Evolutionary conservation across 257 asterid species (phyloP), one percentile per base, ranked within the genome.

Genomic region (Ophiorrhiza pumila): DNA sequence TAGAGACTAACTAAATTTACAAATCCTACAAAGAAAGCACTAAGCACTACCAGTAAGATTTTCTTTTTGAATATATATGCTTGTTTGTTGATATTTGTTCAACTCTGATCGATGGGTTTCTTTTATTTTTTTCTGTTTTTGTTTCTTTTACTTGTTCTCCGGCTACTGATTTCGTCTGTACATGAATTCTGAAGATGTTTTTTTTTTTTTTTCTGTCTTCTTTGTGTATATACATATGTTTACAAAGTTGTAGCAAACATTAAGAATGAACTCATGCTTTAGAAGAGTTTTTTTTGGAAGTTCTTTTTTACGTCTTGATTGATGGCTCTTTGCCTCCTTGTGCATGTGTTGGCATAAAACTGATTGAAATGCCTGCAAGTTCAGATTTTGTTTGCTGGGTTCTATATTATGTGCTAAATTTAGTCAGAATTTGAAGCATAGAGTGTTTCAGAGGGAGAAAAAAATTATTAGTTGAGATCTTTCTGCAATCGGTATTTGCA

Each of bases 291-390:
- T 57, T 55, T n/a, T 53, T 57, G 10, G 8, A 27, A 23, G 1
- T 59, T 27, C n/a, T 31, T 59, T 13, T 31, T 18, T 29, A 10
- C 46, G 41, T 39, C 46, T 62, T 37, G 31, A 23, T 25, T 46
- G 2, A 10, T 41, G 34, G 15, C 34, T 43, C 27, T 39, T 39
- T 45, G 37, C 14, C 46, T 7, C 12, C 22, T 45, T 5, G 23
- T 47, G 25, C 45, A 18, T 37, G n/a, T 70, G 42, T n/a, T n/a
- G 45, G 49, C 22, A 13, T 50, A 29, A 7, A 53, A 17, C 35
- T 32, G 46, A 7, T 69, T 14, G 49, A 43, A 56, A 41, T 74
- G 58, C 27, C 65, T 23, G 66, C 49, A 74, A 14, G 71, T 74
- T 55, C 15, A 49, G 46, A 57, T 74, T 74, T 57, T 57, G 46